Percentiles rank a stretch among this genome's conserved stretches.
Evolutionary conservation across 2,329 filamentous ascomycete species (phyloP).

Genomic region (Fusarium chlamydosporum): DNA sequence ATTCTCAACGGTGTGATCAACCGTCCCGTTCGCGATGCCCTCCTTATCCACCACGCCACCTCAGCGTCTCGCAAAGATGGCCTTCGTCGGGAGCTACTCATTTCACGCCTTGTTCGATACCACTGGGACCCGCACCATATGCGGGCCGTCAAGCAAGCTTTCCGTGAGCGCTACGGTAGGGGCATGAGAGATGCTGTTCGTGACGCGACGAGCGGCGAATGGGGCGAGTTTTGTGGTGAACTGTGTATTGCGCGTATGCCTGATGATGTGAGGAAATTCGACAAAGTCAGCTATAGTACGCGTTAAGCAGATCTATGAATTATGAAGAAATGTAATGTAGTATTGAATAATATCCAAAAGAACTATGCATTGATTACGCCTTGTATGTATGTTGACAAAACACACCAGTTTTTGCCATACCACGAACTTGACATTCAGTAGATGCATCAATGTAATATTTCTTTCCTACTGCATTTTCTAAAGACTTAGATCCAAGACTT

Average conservation of each 20-base stretch:
- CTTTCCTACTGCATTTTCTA: constrained; percentile 11
- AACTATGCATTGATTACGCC: constrained; percentile 17
- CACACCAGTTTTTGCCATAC: constrained; percentile 17
- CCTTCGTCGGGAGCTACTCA: constrained; percentile 86
- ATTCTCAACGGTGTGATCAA: constrained; percentile 98
- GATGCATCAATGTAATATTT: constrained; percentile 20
- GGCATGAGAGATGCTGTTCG: constrained; percentile 83
- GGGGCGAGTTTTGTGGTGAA: constrained; percentile 81
- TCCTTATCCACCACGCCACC: constrained; percentile 91
- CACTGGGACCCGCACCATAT: constrained; percentile 94
- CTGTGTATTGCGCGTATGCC: constrained; percentile 75
- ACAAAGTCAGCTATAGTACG: constrained; percentile 54
- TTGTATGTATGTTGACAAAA: constrained; percentile 27
- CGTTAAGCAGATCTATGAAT: constrained; percentile 24
- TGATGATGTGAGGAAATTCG: constrained; percentile 69
- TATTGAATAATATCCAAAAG: constrained; percentile 9
- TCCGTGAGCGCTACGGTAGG: constrained; percentile 80
- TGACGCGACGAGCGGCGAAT: constrained; percentile 82
- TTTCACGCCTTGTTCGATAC: constrained; percentile 86
- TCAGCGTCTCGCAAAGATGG: constrained; percentile 78
- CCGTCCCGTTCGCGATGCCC: constrained; percentile 90
- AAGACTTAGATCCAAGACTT: not conserved
- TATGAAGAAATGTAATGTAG: constrained; percentile 22
- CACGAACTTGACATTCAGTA: constrained; percentile 21
- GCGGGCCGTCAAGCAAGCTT: constrained; percentile 83